Percentiles rank a stretch among this genome's conserved stretches.
Conservation (phyloP, 495 filamentous ascomycete genomes). For the Daldinia bambusicola region DNA sequence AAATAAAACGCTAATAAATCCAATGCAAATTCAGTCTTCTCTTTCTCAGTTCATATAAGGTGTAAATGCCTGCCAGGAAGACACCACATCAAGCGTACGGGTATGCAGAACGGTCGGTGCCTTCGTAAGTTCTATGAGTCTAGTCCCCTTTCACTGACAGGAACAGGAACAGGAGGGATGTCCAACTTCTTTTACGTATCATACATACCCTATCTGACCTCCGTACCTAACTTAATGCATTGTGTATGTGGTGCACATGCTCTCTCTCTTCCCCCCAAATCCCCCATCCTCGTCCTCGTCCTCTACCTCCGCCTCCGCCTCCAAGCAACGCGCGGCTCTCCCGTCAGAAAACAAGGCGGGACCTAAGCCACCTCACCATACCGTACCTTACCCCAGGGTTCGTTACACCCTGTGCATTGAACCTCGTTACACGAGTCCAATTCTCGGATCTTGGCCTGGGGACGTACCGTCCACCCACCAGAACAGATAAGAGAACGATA, state of each 20-base stretch:
- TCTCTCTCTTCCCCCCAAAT: neutral
- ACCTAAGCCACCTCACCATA: neutral
- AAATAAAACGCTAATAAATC: neutral
- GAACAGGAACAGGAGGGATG: neutral
- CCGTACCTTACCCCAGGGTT: too few relatives aligned
- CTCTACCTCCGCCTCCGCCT: too few relatives aligned
- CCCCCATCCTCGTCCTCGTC: neutral
- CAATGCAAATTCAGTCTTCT: neutral
- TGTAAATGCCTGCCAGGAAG: neutral
- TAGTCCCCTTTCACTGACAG: neutral
- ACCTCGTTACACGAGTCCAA: neutral
- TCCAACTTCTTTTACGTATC: slow-evolving; percentile 20
- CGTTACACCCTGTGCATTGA: too few relatives aligned
- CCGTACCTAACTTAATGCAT: too few relatives aligned
- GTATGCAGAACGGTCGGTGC: neutral
- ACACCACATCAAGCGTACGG: neutral
- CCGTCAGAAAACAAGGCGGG: neutral
- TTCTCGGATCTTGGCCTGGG: slow-evolving; percentile 24
- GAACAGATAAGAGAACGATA: neutral
- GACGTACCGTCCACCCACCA: slow-evolving; percentile 4
- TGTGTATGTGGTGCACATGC: neutral
- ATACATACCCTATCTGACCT: too few relatives aligned
- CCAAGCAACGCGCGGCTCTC: neutral
- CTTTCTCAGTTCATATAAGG: neutral
- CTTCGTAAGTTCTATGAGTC: neutral